A percentile compares a stretch with the other conserved stretches of the same genome.
Evolutionary conservation across 441 rosid species (phyloP).

Genomic region (Aleurites moluccanus): DNA sequence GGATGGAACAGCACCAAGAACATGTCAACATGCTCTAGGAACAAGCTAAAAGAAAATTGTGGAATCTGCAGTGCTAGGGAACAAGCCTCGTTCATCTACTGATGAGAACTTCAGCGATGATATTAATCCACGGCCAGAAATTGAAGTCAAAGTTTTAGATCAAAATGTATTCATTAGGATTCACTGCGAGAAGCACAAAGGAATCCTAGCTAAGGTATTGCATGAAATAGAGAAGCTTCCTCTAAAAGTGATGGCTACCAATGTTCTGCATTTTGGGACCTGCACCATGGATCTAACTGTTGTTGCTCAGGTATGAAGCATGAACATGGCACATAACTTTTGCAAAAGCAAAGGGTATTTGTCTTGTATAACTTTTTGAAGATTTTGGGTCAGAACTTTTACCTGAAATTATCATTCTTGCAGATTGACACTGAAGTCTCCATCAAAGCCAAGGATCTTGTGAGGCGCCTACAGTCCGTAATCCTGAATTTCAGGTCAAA

Average conservation of each 20-base stretch:
- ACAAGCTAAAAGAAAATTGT: neutral
- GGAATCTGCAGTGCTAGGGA: neutral
- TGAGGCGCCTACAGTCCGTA: neutral
- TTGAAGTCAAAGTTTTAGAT: slow-evolving; percentile 3
- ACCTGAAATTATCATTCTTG: neutral
- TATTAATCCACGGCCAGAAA: neutral
- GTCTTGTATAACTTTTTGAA: neutral
- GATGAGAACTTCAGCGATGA: neutral
- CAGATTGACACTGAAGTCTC: neutral
- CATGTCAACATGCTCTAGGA: neutral
- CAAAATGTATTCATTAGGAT: neutral
- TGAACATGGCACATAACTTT: neutral
- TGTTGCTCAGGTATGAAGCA: neutral
- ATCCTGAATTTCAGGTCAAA: neutral
- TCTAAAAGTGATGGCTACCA: neutral
- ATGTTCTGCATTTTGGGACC: neutral
- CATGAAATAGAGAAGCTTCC: neutral
- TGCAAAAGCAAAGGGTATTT: neutral
- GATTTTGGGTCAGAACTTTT: neutral
- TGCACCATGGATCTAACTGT: neutral
- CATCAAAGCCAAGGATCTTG: neutral
- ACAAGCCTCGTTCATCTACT: neutral
- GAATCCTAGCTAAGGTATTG: neutral
- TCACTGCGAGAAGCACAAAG: neutral
- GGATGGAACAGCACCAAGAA: neutral